Evolutionary conservation across 2,329 filamentous ascomycete genomes (phyloP), one percentile per base, ranked within the genome.

Genomic region (Coleophoma crateriformis): DNA sequence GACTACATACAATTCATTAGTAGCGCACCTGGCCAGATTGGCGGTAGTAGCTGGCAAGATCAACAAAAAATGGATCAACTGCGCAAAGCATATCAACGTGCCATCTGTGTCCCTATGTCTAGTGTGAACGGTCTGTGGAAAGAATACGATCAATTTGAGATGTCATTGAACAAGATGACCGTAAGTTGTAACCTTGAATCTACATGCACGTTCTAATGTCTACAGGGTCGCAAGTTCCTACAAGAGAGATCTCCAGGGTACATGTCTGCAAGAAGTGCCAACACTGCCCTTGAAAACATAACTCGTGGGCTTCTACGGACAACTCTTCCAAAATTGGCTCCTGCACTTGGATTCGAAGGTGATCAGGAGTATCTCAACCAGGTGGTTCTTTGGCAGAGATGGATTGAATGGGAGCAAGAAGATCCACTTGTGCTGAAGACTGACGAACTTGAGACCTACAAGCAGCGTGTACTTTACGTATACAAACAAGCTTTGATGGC

Each of bases 51-150:
- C 51, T 99, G 94, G 95, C 91, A 97, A 68, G 94, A 97, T 64
- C 88, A 92, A 69, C 94, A 97, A 65, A 99, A 99, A 75, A 95
- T 96, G 87, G 94, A 99, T 61, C 77, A 88, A 58, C 71, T 99
- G 46, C 85, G 94, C 52, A 95, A 95, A 66, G 88, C 89, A 1
- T 99, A 96, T 66, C 91, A 96, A 61, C 86, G 86, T 47, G 92
- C 92, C 13, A 88, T 96, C 50, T 85, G 82, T 57, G 82, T 96
- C 37, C 95, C 95, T 4, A 95, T 90, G 55, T 82, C 85, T 48
- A 87, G 86, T 33, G 82, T 95, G 45, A 88, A 92, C 62, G 80
- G 79, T 47, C 72, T 99, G 13, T 99, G 94, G 95, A 96, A 95
- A 66, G 92, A 99, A 63, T 99, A 99, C 64, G 91, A 97, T 66